Evolutionary conservation across 2,329 filamentous ascomycete species (phyloP).

Genomic region (Fusarium nelsonii): DNA sequence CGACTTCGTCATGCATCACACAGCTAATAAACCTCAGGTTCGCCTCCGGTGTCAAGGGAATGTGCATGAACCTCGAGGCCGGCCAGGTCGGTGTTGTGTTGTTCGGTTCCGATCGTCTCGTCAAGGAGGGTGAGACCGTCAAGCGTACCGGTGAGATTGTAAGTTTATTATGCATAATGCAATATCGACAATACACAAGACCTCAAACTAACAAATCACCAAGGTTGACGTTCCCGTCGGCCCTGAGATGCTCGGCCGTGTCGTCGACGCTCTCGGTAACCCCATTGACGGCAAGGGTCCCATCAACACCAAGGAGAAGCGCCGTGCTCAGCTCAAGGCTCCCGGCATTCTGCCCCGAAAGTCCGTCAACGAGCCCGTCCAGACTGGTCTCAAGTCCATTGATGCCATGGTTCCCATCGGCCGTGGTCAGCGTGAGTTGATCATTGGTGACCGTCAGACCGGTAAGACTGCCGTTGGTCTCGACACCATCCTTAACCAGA

Average conservation of each 20-base stretch:
- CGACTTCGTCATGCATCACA: conserved; percentile 10
- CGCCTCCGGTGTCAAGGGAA: conserved; percentile 99
- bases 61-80: conserved; percentile 99
- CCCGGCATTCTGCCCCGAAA: conserved; percentile 96
- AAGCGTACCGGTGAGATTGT: conserved; percentile 99
- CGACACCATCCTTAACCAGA: conserved; percentile 99
- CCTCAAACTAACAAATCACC: conserved; percentile 42
- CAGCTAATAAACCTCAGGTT: conserved; percentile 72
- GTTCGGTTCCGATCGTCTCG: conserved; percentile 99
- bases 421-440: conserved; percentile 99
- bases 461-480: conserved; percentile 99
- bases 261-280: conserved; percentile 98
- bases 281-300: conserved; percentile 99
- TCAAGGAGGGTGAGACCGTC: conserved; percentile 99
- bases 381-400: conserved; percentile 99
- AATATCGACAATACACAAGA: neutral
- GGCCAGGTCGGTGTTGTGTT: conserved; percentile 99
- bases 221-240: conserved; percentile 98
- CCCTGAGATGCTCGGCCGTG: conserved; percentile 92
- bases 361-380: conserved; percentile 98
- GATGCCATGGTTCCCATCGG: conserved; percentile 99
- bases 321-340: conserved; percentile 98
- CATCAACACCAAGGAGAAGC: conserved; percentile 89
- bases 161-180: conserved; percentile 58
- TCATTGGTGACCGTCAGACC: conserved; percentile 99